Base-by-base conservation (phyloP, 2,329 filamentous ascomycete species). In the Cladophialophora psammophila region DNA sequence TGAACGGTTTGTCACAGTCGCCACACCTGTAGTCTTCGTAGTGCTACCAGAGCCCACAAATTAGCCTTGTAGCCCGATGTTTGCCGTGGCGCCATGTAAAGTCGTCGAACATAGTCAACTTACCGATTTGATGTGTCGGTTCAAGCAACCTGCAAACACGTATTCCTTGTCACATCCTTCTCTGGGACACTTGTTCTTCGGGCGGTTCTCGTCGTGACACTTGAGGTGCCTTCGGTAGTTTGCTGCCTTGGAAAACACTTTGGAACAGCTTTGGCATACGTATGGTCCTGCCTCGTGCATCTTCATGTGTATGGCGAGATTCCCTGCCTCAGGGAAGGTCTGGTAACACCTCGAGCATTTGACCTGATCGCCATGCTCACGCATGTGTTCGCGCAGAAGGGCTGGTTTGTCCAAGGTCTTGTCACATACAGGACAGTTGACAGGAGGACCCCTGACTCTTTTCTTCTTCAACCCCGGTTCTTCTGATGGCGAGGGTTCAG, bases 51-150 rank as follows among this genome's bases (percentile, higher is more conserved):
- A 50, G 9, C 26, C 20, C 20, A 48, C 20, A 4, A 50, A 50
- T 50, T 50, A 50, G 45, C 10, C 18, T 20, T 48, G n/a, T 48
- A 20, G 6, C 20, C n/a, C n/a, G 13, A 31, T 26, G 3, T 38
- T 42, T 9, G 6, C 8, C 5, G 9, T 20, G 4, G 32, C 58
- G n/a, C 12, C 20, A 36, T 48, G 45, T 18, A 31, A 10, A 20
- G 10, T 18, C 18, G 40, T 45, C 9, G 32, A 32, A 20, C 31
- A 20, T 50, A n/a, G 32, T 48, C 18, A 3, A 18, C 13, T 63
- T 36, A 68, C 67, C 40, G 59, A 62, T 52, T 57, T 66, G 38
- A 66, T 31, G 48, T 69, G 67, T 13, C 67, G 60, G 35, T 52
- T 64, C 59, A 66, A 26, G 38, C 53, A 50, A 5, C 60, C 60